Percentiles rank a stretch among this genome's conserved stretches.
Conservation (phyloP, 1,139 yeast species). For the Suhomyces terraborum region DNA sequence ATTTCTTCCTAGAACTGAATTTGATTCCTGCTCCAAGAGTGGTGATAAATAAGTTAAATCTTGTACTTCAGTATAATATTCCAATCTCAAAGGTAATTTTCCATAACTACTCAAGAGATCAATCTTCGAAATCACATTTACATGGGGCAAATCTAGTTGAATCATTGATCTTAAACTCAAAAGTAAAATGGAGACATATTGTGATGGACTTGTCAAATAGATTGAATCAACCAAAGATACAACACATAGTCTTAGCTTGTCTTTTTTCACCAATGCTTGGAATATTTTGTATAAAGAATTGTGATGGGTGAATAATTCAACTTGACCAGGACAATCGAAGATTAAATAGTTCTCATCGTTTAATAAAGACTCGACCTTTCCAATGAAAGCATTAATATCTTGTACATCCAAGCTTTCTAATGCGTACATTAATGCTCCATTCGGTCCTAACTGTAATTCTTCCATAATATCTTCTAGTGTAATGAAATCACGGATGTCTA, state of each 20-base stretch:
- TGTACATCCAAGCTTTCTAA: constrained; percentile 59
- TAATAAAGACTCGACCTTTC: constrained; percentile 55
- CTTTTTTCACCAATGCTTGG: constrained; percentile 39
- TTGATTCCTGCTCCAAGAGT: constrained; percentile 67
- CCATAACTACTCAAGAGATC: constrained; percentile 73
- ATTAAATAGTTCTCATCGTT: constrained; percentile 69
- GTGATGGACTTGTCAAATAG: constrained; percentile 84
- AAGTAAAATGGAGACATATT: constrained; percentile 80
- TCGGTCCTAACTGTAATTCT: constrained; percentile 81
- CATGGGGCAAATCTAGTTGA: constrained; percentile 48
- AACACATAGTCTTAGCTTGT: constrained; percentile 77
- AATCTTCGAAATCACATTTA: constrained; percentile 72
- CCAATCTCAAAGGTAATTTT: constrained; percentile 67
- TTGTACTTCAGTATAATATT: constrained; percentile 90
- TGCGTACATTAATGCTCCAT: constrained; percentile 92
- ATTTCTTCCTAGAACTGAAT: constrained; percentile 57
- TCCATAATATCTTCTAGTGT: constrained; percentile 90
- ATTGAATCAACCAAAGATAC: constrained; percentile 87
- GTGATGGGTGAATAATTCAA: constrained; percentile 51
- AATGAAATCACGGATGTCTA: constrained; percentile 86
- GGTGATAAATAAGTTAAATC: constrained; percentile 74
- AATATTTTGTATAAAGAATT: constrained; percentile 41
- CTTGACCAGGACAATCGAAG: constrained; percentile 78
- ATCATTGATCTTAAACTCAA: constrained; percentile 72
- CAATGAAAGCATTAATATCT: constrained; percentile 58